Conservation (phyloP, 2,329 filamentous ascomycete species). For the Ophiostoma angusticollis region DNA sequence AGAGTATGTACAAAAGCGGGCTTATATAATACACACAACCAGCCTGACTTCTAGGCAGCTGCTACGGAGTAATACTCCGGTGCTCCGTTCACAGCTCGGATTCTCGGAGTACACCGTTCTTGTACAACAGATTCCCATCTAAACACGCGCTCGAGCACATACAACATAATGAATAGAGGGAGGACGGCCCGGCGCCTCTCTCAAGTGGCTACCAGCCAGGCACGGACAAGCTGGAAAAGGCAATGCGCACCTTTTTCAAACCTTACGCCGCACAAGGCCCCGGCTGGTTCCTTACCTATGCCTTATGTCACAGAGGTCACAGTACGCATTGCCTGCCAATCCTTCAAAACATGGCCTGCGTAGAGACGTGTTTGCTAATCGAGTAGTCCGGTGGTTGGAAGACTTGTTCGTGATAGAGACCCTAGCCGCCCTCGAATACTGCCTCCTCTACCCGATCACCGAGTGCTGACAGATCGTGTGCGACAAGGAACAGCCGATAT, state of each 20-base stretch:
- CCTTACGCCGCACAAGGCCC: conserved; percentile 5
- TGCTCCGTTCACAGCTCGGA: no score
- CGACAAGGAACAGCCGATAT: conserved; percentile 73
- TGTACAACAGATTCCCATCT: no score
- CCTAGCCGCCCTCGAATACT: neutral
- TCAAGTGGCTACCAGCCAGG: conserved; percentile 21
- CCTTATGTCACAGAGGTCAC: conserved; percentile 47
- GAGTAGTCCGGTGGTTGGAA: conserved; percentile 60
- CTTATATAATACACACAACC: neutral
- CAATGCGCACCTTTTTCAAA: conserved; percentile 24
- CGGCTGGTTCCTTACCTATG: conserved; percentile 35
- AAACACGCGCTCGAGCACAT: neutral
- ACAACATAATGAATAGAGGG: conserved; percentile 24
- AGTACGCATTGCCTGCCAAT: conserved; percentile 22
- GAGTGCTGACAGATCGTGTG: no score
- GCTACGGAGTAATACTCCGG: no score
- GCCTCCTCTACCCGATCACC: conserved; percentile 14
- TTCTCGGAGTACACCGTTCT: no score
- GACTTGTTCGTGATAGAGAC: conserved; percentile 46
- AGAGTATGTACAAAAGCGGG: neutral
- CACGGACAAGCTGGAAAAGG: neutral
- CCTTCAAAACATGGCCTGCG: neutral
- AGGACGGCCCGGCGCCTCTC: conserved; percentile 23
- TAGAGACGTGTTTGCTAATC: conserved; percentile 18
- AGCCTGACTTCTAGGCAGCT: no score